Evolutionary conservation across 163 green algal species (phyloP), one percentile per base, ranked within the genome.

Genomic region (Scenedesmus sp.): DNA sequence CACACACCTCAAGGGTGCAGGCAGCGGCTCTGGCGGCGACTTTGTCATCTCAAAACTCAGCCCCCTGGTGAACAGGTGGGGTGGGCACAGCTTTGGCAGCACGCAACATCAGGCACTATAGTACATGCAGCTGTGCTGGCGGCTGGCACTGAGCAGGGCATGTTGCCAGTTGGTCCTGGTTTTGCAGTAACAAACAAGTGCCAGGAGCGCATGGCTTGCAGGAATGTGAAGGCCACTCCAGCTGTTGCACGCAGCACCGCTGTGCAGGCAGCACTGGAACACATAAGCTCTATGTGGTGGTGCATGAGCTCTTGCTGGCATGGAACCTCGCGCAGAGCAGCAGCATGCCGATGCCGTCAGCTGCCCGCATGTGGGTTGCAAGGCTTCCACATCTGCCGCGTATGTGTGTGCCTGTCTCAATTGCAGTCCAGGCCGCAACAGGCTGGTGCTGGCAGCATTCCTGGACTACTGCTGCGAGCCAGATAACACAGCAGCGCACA

Each of bases 401-500:
- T 52, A 16, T 15, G 23, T 46, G 20, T 79, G 70, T 79, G 70
- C 46, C 23, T 46, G 34, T 46, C 34, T 46, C 34, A 46, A 46
- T 23, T 79, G 70, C 70, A 79, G 70, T 15, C 7, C 0, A 8
- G 26, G 23, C 8, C 77, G 88, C 60, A 91, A 91, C 59, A 46
- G 23, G 3, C 76, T 91, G 34, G 88, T 91, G 77, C 88, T 91
- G 57, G 55, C 55, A 64, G 88, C 88, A 2, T 91, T 66, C 57
- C 23, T 87, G 18, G 59, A 91, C 20, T 79, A 91, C 86, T 91
- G 88, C 88, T 82, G 54, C 16, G 9, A 84, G n/a, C 87, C 73
- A 73, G 46, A 46, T 9, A 3, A 0, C 74, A 23, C 18, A 20
- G 83, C 76, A 73, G 20, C 0, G 3, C 3, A 20, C 60, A 88